Evolutionary conservation across 192 early-diverging fungal genomes (phyloP), one percentile per base, ranked within the genome.

Genomic region (Linnemannia exigua): DNA sequence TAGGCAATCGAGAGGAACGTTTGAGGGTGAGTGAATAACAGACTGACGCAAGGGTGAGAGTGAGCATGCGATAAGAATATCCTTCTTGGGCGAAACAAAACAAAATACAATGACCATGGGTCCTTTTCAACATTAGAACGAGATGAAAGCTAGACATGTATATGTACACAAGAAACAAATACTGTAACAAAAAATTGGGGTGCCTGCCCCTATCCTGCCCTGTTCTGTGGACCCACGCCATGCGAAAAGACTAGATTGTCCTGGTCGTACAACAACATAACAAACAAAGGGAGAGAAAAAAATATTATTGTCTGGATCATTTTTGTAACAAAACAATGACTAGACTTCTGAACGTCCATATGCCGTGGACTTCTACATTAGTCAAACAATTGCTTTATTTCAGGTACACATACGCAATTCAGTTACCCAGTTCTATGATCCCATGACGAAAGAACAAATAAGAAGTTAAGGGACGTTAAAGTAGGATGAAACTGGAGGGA

Each of bases 401-500:
- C 28, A 63, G 58, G 58, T 58, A 58, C 58, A 63, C 58, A 63
- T n/a, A 51, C 52, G 25, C 52, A 54, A n/a, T 20, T 11, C 52
- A 63, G 28, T 63, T 63, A 63, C 58, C 58, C 58, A 63, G 58
- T 31, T 63, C 58, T 31, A 31, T 31, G 28, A 63, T 63, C 58
- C 28, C 58, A 63, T 63, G 58, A 63, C 58, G 12, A 63, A 9
- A 17, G n/a, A 25, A 25, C 5, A 58, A 25, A 6, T 15, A 63
- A 25, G 58, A 63, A 31, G 58, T 63, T 63, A 63, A 63, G 58
- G 58, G 15, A 63, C 28, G 14, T 63, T 63, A 63, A 63, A 63
- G 58, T 31, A 63, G 14, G 28, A 63, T 63, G 58, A 63, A 63
- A 63, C 58, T 63, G 58, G 58, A 63, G 28, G 58, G 58, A 63